These are phyloP conservation scores for Aphanomyces cochlioides DNA, from an alignment of 352 stramenopile genomes.

Conservation along the genomic window DNA sequence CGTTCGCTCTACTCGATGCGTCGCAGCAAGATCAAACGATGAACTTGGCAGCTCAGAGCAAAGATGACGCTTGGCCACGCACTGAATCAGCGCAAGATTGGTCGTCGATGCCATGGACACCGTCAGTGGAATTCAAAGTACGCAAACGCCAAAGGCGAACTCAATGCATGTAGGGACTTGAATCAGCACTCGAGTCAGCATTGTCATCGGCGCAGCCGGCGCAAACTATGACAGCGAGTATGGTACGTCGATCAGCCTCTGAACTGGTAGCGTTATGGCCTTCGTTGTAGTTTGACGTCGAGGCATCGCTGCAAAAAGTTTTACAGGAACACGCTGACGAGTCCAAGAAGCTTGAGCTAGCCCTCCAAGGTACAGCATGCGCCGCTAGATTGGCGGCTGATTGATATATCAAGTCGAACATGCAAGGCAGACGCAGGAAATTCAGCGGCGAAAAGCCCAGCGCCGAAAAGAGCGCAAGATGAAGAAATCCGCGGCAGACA, in stretches of 20 bases:
- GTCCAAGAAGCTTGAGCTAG: constrained; percentile 26
- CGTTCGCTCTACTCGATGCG: constrained; percentile 9
- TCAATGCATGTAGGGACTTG: constrained; percentile 2
- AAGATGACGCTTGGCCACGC: neutral
- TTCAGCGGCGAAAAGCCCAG: constrained; percentile 28
- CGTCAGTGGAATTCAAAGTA: neutral
- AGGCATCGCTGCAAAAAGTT: constrained; percentile 24
- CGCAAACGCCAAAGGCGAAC: neutral
- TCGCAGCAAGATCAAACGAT: neutral
- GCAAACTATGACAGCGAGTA: no score
- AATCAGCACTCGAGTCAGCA: neutral
- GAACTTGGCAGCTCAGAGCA: constrained; percentile 1
- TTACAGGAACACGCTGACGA: constrained; percentile 27
- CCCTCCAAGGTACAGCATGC: constrained; percentile 22
- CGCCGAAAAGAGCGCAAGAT: constrained; percentile 28
- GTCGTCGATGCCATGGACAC: neutral
- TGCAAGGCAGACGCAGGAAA: constrained; percentile 21
- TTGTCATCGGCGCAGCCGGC: neutral
- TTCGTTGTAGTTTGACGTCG: constrained; percentile 20
- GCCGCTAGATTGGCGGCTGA: neutral
- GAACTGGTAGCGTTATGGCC: no score
- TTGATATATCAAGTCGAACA: constrained; percentile 15
- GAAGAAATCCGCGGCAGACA: neutral
- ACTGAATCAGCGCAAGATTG: neutral
- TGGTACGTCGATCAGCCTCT: no score